These are phyloP conservation scores for Lotus japonicus DNA, from an alignment of 306 rosid species.

Conservation along the genomic window DNA sequence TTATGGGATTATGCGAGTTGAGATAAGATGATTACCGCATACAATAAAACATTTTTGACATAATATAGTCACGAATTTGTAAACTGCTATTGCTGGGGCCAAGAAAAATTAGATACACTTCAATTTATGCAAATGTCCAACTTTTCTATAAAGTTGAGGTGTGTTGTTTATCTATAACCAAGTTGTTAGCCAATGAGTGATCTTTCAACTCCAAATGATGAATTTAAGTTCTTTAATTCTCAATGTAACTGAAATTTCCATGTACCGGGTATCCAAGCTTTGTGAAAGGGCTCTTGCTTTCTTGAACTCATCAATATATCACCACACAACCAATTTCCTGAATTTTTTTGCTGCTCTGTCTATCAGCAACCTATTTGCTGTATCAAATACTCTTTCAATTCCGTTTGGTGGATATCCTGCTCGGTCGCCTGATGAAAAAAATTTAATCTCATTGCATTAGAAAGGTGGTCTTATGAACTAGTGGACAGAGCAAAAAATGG, in stretches of 20 bases:
- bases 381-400: constrained; percentile 41
- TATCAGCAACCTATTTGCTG: constrained; percentile 20
- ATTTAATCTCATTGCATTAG: constrained; percentile 5
- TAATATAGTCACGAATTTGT: neutral
- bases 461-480: constrained; percentile 1
- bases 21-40: neutral
- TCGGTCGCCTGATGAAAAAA: constrained; percentile 39
- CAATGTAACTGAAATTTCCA: neutral
- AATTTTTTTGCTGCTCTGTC: constrained; percentile 4
- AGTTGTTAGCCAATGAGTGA: neutral
- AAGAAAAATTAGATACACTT: neutral
- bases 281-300: neutral
- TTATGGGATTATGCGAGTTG: neutral
- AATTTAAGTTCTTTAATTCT: neutral
- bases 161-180: constrained; percentile 1
- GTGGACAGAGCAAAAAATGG: neutral
- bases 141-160: neutral
- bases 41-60: neutral
- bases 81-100: neutral
- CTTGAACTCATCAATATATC: neutral
- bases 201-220: neutral
- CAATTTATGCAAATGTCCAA: neutral
- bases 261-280: neutral
- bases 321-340: neutral
- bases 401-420: constrained; percentile 37